Percentiles rank a stretch among this genome's conserved stretches.
phyloP scores from a whole-genome alignment of 768 basidiomycete genomes.

The Strobilomyces confusus region DNA sequence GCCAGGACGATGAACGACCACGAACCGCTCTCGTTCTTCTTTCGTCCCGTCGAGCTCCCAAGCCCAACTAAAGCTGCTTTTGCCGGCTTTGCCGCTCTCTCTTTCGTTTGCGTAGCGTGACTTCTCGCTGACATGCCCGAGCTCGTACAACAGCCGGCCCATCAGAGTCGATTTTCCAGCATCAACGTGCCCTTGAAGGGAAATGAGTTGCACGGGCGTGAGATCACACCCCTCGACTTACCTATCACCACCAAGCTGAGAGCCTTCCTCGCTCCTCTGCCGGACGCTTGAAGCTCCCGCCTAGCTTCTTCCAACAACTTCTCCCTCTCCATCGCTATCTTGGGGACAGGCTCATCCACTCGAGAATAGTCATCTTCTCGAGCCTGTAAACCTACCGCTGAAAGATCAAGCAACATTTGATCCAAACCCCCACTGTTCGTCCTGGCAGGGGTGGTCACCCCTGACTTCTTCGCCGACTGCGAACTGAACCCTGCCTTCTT shows the following conservation, averaged over 20 bases:
- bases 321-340: constrained; percentile 65
- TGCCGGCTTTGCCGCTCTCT: constrained; percentile 85
- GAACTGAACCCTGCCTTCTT: constrained; percentile 37
- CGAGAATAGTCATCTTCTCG: constrained; percentile 37
- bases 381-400: constrained; percentile 61
- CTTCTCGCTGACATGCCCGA: constrained; percentile 86
- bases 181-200: constrained; percentile 84
- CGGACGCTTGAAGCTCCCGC: constrained; percentile 43
- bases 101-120: constrained; percentile 80
- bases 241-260: constrained; percentile 92
- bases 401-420: constrained; percentile 66
- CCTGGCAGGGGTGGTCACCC: constrained; percentile 41
- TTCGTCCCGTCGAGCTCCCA: constrained; percentile 93
- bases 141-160: constrained; percentile 90
- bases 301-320: constrained; percentile 81
- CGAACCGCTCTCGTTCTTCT: constrained; percentile 90
- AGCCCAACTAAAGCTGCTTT: constrained; percentile 95
- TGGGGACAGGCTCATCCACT: constrained; percentile 53
- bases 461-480: constrained; percentile 35
- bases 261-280: constrained; percentile 55
- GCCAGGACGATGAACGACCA: neutral
- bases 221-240: constrained; percentile 31
- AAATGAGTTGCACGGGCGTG: constrained; percentile 7
- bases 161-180: constrained; percentile 98
- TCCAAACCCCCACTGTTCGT: constrained; percentile 36